phyloP scores from a whole-genome alignment of 108 stramenopile species.

The Cyclotella cryptica region DNA sequence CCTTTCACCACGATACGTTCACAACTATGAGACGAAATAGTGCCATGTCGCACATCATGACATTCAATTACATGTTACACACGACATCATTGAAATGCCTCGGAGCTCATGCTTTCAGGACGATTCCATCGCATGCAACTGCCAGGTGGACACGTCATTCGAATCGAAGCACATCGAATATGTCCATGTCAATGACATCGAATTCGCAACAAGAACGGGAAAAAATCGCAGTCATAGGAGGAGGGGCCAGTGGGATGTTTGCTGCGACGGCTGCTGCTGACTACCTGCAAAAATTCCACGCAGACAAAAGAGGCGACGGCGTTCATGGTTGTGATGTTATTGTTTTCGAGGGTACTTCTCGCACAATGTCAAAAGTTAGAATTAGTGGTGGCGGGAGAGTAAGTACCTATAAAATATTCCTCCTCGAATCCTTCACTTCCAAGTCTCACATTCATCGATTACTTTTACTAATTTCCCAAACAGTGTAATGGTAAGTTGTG shows the following conservation, averaged over 20 bases:
- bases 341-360: conserved; percentile 84
- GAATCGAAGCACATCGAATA: no score
- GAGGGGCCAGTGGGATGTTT: conserved; percentile 72
- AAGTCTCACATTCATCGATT: background rate
- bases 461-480: background rate
- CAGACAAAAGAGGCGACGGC: background rate
- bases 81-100: no score
- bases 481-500: conserved; percentile 14
- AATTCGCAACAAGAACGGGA: background rate
- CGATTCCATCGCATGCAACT: no score
- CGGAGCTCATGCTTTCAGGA: no score
- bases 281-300: conserved; percentile 8
- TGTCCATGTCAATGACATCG: no score
- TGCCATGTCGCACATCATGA: no score
- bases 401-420: no score
- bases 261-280: conserved; percentile 61
- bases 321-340: conserved; percentile 55
- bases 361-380: conserved; percentile 88
- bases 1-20: no score
- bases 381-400: conserved; percentile 92
- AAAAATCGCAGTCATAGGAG: conserved; percentile 63
- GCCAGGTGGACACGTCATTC: no score
- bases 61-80: no score
- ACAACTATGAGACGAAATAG: no score
- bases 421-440: background rate